Percentiles rank a stretch among this genome's conserved stretches.
These are phyloP conservation scores for Leishmania gerbilli DNA, from an alignment of 208 protist species.

Conservation along the genomic window DNA sequence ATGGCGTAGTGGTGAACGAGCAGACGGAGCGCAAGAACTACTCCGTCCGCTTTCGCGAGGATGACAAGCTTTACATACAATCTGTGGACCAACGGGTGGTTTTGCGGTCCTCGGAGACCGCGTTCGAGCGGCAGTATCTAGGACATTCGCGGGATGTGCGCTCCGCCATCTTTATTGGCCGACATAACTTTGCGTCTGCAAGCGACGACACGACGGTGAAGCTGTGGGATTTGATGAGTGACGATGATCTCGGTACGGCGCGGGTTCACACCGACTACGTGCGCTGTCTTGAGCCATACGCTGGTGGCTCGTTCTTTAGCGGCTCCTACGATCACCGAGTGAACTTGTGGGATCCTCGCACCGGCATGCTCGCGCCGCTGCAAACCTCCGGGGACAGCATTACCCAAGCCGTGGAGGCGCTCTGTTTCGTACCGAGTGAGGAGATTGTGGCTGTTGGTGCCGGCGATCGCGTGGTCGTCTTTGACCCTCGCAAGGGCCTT, in stretches of 20 bases:
- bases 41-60: slow-evolving; percentile 76
- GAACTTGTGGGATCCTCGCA: slow-evolving; percentile 81
- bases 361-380: slow-evolving; percentile 52
- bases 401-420: slow-evolving; percentile 54
- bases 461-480: slow-evolving; percentile 64
- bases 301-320: slow-evolving; percentile 69
- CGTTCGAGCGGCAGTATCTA: slow-evolving; percentile 81
- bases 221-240: slow-evolving; percentile 80
- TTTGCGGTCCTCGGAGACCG: slow-evolving; percentile 74
- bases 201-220: slow-evolving; percentile 86
- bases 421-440: slow-evolving; percentile 45
- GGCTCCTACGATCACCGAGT: slow-evolving; percentile 88
- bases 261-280: slow-evolving; percentile 86
- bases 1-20: slow-evolving; percentile 81
- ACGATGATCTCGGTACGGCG: slow-evolving; percentile 54
- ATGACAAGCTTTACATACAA: slow-evolving; percentile 83
- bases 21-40: slow-evolving; percentile 78
- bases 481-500: slow-evolving; percentile 77
- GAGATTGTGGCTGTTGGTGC: slow-evolving; percentile 48
- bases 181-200: slow-evolving; percentile 78
- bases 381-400: slow-evolving; percentile 39
- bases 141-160: slow-evolving; percentile 82
- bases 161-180: slow-evolving; percentile 68
- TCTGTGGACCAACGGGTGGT: slow-evolving; percentile 78
- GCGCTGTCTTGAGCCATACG: slow-evolving; percentile 62